Base-by-base conservation (phyloP, 2,329 filamentous ascomycete species). In the Alternaria ventricosa region DNA sequence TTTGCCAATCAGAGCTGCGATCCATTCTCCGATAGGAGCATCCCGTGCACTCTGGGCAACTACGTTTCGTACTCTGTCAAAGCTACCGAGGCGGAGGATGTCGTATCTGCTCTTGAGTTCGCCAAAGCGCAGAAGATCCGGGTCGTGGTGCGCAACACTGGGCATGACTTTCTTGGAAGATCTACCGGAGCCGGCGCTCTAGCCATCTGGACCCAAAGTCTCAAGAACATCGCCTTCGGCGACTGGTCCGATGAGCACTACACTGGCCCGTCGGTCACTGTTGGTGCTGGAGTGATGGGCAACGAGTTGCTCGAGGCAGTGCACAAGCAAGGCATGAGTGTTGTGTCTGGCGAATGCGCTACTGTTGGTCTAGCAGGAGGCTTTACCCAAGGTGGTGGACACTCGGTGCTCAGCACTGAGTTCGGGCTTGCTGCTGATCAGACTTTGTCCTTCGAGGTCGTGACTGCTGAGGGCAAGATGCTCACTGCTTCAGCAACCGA, bases 41-140 rank as follows among this genome's bases (percentile, higher is more conserved):
- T 33, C 6, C 49, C 65, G 25, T 71, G 69, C 49, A 41, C 75
- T 12, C 55, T 65, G 6, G 65, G 78, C 68, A 73, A 71, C 28
- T 64, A 69, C 27, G 77, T 75, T 0, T 57, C 68, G 44, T 82
- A 81, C 55, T 62, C 79, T 1, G 77, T 83, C 33, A 77, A 80
- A 53, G 80, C 28, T 6, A 45, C 55, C 2, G 30, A 45, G 41
- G 23, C 63, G 3, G 18, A 41, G 5, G 45, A 54, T 36, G 59
- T 66, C 30, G 51, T 61, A 11, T 36, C 60, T 22, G 66, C 67
- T n/a, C 58, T 78, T 11, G 43, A 59, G 13, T 78, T 78, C 51
- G 74, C 74, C 5, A 60, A 68, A 41, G 30, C 59, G 8, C 20
- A 71, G 25, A 77, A 78, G 6, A 61, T 78, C 6, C 74, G 75